Base-by-base conservation (phyloP, 768 basidiomycete genomes). In the Dendrothele bispora region DNA sequence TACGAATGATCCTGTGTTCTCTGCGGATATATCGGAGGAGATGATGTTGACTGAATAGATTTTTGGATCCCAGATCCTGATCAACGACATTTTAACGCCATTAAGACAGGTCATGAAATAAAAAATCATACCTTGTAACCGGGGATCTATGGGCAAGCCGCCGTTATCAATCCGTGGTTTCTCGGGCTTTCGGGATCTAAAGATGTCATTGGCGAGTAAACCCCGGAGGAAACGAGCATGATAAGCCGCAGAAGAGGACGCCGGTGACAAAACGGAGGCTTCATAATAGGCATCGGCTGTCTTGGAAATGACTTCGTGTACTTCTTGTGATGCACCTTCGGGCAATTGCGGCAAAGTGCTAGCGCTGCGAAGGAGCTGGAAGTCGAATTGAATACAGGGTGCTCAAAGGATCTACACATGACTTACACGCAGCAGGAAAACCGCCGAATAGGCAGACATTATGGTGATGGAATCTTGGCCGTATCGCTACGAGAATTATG, bases 381-480 rank as follows among this genome's bases (percentile, higher is more conserved):
- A 30, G 17, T 15, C 44, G 17, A 44, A 39, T 30, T 43, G 45
- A 51, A 35, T 47, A 27, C n/a, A n/a, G n/a, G n/a, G n/a, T n/a
- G n/a, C n/a, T 28, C 22, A 44, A 49, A 49, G 46, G 46, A 45
- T 46, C 37, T 17, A 41, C 39, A 21, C 22, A 15, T n/a, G 26
- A 55, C 65, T 43, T 60, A 87, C 91, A 75, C 77, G 84, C 54
- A 92, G 70, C 53, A 93, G 67, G 60, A 90, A 86, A 29, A 92
- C 82, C 17, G 90, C 89, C 39, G 86, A 82, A 58, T 92, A 92
- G 21, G 88, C 91, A 17, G 86, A 87, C 90, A 92, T 92, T 38
- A 87, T 80, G 7, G 86, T 84, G 51, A 90, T 81, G 4, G 87
- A 85, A 61, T 92, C 90, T 69, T 92, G 91, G 7, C 86, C 80